phyloP scores from a whole-genome alignment of 2,329 filamentous ascomycete genomes.

The Verticillium albo-atrum region DNA sequence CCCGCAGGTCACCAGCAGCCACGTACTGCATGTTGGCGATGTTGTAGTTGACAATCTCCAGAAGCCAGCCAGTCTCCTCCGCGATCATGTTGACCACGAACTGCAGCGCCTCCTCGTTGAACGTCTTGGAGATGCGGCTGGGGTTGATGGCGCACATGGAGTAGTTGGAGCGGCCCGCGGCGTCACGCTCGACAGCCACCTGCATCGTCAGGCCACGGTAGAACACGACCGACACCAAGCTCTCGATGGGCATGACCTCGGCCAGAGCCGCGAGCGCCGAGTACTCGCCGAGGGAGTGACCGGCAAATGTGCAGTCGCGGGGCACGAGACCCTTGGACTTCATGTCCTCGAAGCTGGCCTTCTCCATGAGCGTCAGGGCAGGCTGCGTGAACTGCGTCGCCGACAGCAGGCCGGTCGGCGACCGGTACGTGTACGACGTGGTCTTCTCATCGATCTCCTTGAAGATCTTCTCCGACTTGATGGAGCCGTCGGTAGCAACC shows the following conservation, averaged over 20 bases:
- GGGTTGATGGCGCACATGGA: slow-evolving; percentile 99
- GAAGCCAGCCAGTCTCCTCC: slow-evolving; percentile 88
- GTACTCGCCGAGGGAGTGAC: slow-evolving; percentile 97
- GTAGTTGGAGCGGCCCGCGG: slow-evolving; percentile 90
- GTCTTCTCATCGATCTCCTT: slow-evolving; percentile 94
- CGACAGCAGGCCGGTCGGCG: slow-evolving; percentile 88
- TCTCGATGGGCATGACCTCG: slow-evolving; percentile 99
- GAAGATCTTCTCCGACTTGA: slow-evolving; percentile 99
- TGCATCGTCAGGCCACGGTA: slow-evolving; percentile 99
- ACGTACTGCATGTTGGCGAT: slow-evolving; percentile 74
- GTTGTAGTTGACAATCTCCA: slow-evolving; percentile 98
- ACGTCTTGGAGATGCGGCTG: slow-evolving; percentile 95
- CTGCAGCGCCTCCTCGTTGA: slow-evolving; percentile 95
- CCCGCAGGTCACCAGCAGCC: slow-evolving; percentile 65
- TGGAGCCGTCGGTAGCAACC: slow-evolving; percentile 83
- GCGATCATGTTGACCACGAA: slow-evolving; percentile 96
- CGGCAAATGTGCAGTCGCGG: slow-evolving; percentile 93
- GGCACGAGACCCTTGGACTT: slow-evolving; percentile 93
- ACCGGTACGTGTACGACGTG: slow-evolving; percentile 94
- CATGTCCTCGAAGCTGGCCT: slow-evolving; percentile 99
- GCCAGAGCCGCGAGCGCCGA: slow-evolving; percentile 92
- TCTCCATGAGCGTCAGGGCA: slow-evolving; percentile 97
- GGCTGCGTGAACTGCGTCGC: slow-evolving; percentile 99
- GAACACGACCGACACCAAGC: slow-evolving; percentile 95
- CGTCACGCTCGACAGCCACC: slow-evolving; percentile 95